A percentile compares a stretch with the other conserved stretches of the same genome.
phyloP scores from a whole-genome alignment of 345 rosid genomes.

The Eucalyptus melliodora region DNA sequence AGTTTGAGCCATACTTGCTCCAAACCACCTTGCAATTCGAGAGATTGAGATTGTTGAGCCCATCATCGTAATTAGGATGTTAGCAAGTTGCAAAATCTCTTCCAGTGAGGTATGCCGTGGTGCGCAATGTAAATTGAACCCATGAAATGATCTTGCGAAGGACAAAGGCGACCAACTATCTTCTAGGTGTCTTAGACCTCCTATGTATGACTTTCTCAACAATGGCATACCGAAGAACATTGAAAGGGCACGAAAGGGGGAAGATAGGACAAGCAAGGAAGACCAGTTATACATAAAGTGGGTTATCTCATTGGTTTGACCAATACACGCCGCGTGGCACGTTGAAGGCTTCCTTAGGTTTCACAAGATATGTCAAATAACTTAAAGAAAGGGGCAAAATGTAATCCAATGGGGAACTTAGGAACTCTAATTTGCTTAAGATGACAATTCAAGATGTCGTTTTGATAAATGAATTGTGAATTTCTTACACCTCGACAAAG shows the following conservation, averaged over 20 bases:
- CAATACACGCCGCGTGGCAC: not conserved
- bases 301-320: not conserved
- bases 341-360: not conserved
- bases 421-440: not conserved
- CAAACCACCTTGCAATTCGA: not conserved
- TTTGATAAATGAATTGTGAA: not conserved
- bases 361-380: not conserved
- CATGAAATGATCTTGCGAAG: not conserved
- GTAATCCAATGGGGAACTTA: not conserved
- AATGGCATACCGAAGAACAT: not conserved
- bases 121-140: not conserved
- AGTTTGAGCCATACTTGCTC: not conserved
- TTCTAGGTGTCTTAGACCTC: not conserved
- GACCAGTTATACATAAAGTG: not conserved
- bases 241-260: not conserved
- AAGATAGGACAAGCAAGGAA: not conserved
- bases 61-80: not conserved
- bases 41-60: not conserved
- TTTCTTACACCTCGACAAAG: not conserved
- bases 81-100: not conserved
- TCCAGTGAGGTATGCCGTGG: rapidly evolving
- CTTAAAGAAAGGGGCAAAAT: not conserved
- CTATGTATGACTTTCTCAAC: not conserved
- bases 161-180: not conserved
- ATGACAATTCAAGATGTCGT: not conserved